phyloP scores from a whole-genome alignment of 352 stramenopile genomes.

The Bremia lactucae region DNA sequence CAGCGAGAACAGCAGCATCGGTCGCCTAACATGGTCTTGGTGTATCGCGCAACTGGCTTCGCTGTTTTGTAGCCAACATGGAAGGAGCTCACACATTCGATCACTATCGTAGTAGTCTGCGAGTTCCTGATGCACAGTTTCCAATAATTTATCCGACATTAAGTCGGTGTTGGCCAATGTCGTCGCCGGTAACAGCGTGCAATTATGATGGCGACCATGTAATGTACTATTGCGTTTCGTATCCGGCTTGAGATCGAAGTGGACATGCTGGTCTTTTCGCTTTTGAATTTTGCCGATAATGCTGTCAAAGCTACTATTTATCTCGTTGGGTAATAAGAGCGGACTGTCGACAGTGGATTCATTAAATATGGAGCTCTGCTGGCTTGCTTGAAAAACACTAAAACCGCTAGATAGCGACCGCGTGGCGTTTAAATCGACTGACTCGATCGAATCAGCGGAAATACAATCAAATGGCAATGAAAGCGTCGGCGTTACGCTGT shows the following conservation, averaged over 20 bases:
- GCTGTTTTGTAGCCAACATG: conserved; percentile 43
- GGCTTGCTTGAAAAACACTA: conserved; percentile 11
- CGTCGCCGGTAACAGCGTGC: conserved; percentile 12
- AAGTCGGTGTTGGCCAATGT: conserved; percentile 28
- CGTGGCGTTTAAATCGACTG: conserved; percentile 26
- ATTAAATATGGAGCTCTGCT: conserved; percentile 28
- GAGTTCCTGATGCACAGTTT: conserved; percentile 22
- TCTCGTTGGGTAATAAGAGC: conserved; percentile 28
- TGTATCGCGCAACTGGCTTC: conserved; percentile 37
- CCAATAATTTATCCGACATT: conserved; percentile 6
- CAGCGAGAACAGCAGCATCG: conserved; percentile 66
- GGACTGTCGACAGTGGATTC: conserved; percentile 50
- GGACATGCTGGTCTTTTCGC: conserved; percentile 6
- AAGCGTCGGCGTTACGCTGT: not conserved
- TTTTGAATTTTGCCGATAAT: conserved; percentile 9
- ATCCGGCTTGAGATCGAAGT: conserved; percentile 12
- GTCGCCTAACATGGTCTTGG: conserved; percentile 16
- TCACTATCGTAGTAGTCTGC: conserved; percentile 62
- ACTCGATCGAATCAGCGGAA: conserved; percentile 33
- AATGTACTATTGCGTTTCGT: conserved; percentile 3
- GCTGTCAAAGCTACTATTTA: conserved; percentile 1
- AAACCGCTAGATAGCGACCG: conserved; percentile 3
- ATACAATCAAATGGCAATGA: conserved; percentile 14
- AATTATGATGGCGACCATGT: conserved; percentile 2
- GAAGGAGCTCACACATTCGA: conserved; percentile 47